These are phyloP conservation scores for Erysimum cheiranthoides DNA, from an alignment of 345 rosid genomes.

Conservation along the genomic window DNA sequence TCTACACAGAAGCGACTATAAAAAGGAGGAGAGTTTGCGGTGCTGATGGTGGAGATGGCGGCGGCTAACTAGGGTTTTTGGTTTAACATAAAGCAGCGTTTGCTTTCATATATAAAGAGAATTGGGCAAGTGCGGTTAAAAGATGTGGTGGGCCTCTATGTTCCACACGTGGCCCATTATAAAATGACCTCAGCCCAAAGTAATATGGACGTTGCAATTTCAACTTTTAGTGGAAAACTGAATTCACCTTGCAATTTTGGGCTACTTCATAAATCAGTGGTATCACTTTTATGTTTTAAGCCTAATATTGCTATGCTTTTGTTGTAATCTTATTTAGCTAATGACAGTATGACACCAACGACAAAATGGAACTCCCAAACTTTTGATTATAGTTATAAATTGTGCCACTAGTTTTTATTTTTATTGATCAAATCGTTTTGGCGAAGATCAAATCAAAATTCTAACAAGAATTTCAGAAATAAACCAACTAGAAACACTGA, in stretches of 20 bases:
- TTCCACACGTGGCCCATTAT: neutral
- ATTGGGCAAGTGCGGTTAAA: neutral
- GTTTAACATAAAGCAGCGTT: neutral
- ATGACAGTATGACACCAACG: neutral
- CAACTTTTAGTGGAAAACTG: no score
- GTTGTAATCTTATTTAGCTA: neutral
- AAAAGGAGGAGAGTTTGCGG: conserved; percentile 24
- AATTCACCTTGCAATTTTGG: neutral
- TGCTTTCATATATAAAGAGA: neutral
- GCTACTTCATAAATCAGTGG: neutral
- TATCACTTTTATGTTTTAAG: no score
- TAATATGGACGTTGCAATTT: neutral
- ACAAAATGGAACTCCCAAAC: neutral
- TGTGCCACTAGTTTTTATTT: neutral
- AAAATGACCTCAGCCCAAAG: neutral
- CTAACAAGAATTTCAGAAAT: neutral
- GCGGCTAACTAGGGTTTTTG: conserved; percentile 35
- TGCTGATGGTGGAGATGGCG: conserved; percentile 4
- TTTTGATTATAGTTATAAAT: neutral
- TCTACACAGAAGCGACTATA: neutral
- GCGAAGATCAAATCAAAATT: conserved; percentile 1
- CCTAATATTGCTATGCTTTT: neutral
- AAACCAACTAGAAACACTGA: conserved; percentile 1
- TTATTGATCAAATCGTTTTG: conserved; percentile 4
- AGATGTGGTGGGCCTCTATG: conserved; percentile 9